Base-by-base conservation (phyloP, 2,329 filamentous ascomycete genomes). In the Fusarium fracticaudum region DNA sequence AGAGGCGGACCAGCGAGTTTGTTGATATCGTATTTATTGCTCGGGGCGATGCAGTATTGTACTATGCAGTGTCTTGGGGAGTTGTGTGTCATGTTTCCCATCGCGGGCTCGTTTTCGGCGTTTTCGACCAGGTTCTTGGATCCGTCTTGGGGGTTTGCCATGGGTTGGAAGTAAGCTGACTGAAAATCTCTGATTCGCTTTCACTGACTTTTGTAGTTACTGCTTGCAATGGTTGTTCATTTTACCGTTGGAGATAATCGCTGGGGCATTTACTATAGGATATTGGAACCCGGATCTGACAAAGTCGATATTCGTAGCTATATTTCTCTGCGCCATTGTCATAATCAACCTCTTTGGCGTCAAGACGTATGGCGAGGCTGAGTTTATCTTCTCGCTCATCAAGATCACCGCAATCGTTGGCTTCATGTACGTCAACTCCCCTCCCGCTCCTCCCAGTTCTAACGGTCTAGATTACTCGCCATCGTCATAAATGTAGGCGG, bases 61-160 rank as follows among this genome's bases (percentile, higher is more conserved):
- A 98, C 95, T 2, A 93, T 97, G 58, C 95, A 98, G 79, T 94
- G 95, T 1, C 87, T 98, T 17, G 96, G 95, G 65, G 96, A 98
- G 83, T 90, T 98, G 82, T 94, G 95, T 22, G 95, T 98, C 11
- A 84, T 95, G 14, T 98, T 96, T 77, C 96, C 96, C 3, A 93
- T 98, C 26, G 93, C 95, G 22, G 96, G 96, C 57, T 97, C 95
- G 5, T 98, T 98, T 81, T 94, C 94, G 1, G 92, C 94, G 10
- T 98, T 95, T 83, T 97, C 95, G n/a, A 98, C 94, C 17, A 91
- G 96, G 18, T 98, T 98, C 78, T 83, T 98, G 18, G 95, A 98
- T 80, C 96, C 95, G 0, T 95, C 95, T 1, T 98, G 94, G 94
- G 95, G 95, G 0, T 97, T 97, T 79, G 94, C 94, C 33, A 97